phyloP scores from a whole-genome alignment of 495 filamentous ascomycete species.

The Barbatosphaeria neglecta region DNA sequence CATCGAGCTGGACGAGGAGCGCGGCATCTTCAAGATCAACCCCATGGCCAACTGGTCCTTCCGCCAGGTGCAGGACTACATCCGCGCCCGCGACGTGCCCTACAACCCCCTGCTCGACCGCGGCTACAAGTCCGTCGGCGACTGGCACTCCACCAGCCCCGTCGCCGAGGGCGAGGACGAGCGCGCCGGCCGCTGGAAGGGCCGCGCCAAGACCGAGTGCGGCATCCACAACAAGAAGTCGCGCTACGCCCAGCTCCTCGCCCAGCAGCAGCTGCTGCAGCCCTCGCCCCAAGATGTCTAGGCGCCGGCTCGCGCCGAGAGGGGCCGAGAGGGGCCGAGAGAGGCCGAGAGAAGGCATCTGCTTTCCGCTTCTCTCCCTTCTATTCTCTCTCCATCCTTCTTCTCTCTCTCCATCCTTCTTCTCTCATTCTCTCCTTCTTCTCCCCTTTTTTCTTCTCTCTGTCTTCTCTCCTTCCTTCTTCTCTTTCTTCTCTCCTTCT shows the following conservation, averaged over 20 bases:
- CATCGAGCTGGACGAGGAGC: conserved; percentile 80
- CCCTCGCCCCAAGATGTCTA: no score
- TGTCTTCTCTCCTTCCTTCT: no score
- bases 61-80: conserved; percentile 74
- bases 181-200: conserved; percentile 95
- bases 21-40: conserved; percentile 91
- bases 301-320: no score
- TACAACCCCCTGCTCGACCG: conserved; percentile 85
- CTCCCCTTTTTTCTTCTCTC: no score
- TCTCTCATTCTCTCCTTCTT: no score
- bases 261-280: conserved; percentile 22
- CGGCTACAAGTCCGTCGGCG: conserved; percentile 94
- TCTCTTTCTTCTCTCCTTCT: no score
- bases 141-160: conserved; percentile 94
- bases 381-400: no score
- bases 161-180: conserved; percentile 88
- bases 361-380: no score
- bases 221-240: conserved; percentile 96
- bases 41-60: conserved; percentile 97
- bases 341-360: no score
- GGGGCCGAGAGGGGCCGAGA: no score
- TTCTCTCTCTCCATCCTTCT: no score
- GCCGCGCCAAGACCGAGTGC: conserved; percentile 87
- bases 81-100: conserved; percentile 74
- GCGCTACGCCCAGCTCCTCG: conserved; percentile 76